These are phyloP conservation scores for Rhodamnia rubescens DNA, from an alignment of 345 rosid species.

Conservation along the genomic window DNA sequence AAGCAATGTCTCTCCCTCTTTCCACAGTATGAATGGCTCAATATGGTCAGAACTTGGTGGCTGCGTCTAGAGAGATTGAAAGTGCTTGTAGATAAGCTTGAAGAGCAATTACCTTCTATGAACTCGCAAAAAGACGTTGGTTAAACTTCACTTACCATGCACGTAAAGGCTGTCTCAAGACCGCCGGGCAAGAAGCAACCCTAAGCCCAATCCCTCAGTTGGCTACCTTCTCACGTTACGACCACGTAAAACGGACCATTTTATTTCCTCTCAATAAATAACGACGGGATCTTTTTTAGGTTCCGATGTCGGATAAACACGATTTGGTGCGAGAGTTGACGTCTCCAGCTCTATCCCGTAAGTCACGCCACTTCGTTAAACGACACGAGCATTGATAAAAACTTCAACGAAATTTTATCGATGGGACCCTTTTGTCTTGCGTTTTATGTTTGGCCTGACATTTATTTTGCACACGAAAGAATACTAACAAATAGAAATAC, in stretches of 20 bases:
- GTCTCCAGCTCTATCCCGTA: not conserved
- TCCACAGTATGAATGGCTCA: not conserved
- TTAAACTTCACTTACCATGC: conserved; percentile 35
- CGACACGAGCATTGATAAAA: not conserved
- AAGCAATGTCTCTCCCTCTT: not conserved
- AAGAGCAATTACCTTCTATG: not conserved
- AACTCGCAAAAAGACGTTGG: not conserved
- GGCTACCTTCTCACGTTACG: not conserved
- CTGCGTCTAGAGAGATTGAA: not conserved
- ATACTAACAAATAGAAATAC: not conserved
- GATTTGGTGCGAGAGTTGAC: not conserved
- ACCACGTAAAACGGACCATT: not conserved
- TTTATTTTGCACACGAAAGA: not conserved
- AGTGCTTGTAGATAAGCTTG: not conserved
- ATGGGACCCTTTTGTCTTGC: not conserved
- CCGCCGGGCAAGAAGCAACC: conserved; percentile 27
- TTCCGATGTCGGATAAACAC: not conserved
- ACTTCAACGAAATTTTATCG: not conserved
- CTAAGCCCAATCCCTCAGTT: not conserved
- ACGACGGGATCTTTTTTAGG: not conserved
- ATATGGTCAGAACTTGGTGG: not conserved
- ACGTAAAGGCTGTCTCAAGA: conserved; percentile 36
- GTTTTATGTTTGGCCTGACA: not conserved
- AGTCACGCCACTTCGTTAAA: not conserved
- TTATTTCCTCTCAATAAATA: too few relatives aligned